phyloP scores from a whole-genome alignment of 2,329 filamentous ascomycete genomes.

The Diplocarpon rosae region DNA sequence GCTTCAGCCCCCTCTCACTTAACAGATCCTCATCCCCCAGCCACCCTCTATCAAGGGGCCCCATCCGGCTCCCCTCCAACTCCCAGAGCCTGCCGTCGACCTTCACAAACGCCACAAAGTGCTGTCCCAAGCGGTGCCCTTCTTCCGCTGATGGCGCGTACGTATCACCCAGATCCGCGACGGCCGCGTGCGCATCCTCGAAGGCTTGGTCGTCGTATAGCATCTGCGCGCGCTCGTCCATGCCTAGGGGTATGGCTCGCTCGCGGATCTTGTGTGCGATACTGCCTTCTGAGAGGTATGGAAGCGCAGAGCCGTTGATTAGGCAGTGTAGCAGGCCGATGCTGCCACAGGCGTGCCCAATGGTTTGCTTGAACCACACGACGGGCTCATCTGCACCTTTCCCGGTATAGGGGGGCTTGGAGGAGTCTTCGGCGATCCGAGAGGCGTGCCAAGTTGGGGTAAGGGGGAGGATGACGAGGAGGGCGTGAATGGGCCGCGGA shows the following conservation, averaged over 20 bases:
- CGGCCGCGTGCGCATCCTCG: constrained; percentile 66
- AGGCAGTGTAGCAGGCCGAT: constrained; percentile 81
- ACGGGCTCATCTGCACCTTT: constrained; percentile 64
- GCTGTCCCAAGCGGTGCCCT: constrained; percentile 70
- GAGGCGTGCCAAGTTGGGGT: constrained; percentile 68
- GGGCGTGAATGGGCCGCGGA: constrained; percentile 75
- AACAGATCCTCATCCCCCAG: constrained; percentile 59
- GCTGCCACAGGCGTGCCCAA: constrained; percentile 83
- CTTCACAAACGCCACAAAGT: constrained; percentile 94
- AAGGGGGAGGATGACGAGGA: constrained; percentile 87
- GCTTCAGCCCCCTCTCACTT: constrained; percentile 60
- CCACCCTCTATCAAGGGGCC: constrained; percentile 47
- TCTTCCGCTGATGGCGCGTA: constrained; percentile 56
- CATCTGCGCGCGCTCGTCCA: constrained; percentile 55
- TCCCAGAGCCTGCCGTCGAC: constrained; percentile 57
- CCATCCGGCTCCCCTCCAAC: constrained; percentile 57
- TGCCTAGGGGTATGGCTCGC: constrained; percentile 58
- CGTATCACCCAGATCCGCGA: constrained; percentile 70
- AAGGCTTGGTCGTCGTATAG: constrained; percentile 68
- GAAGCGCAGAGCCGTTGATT: constrained; percentile 64
- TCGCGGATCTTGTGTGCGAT: constrained; percentile 29
- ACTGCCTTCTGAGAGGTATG: constrained; percentile 29
- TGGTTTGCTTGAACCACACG: constrained; percentile 91
- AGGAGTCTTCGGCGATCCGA: constrained; percentile 61
- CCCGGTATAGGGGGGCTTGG: constrained; percentile 51